Base-by-base conservation (phyloP, 1,139 yeast species). In the Geotrichum restrictum region DNA sequence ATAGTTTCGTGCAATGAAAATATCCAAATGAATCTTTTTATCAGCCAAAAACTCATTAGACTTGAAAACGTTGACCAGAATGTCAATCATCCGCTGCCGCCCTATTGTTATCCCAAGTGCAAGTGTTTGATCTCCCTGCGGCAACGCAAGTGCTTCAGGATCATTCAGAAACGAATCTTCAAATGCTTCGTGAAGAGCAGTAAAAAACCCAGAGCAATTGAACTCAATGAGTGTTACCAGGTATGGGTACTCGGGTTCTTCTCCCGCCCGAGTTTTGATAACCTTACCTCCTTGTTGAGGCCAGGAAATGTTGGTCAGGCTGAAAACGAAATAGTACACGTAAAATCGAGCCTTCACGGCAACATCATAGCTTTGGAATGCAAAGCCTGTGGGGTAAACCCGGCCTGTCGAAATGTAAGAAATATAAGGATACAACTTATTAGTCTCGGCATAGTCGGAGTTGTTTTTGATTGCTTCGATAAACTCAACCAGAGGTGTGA, bases 1-100 rank as follows among this genome's bases (percentile, higher is more conserved):
- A 57, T 83, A 80, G 63, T 86, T 88, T 50, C 89, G 65, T 0
- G 88, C 86, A 19, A 88, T 69, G 62, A 89, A 89, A 3, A 87
- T 77, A 14, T 85, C 76, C n/a, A 51, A 24, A 54, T 87, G 68
- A 52, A 75, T 75, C 22, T 61, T 58, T 16, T 59, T 37, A 18
- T 27, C 45, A 6, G 45, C 19, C 31, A 13, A 44, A n/a, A 39
- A 58, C 78, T 80, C 32, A 53, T 52, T 4, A 70, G 11, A 31
- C 16, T 11, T 2, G 8, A 66, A 60, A 14, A 81, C 65, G 45
- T 81, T 85, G 14, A 82, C 64, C 34, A 85, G 67, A 2, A 83
- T 80, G 52, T 83, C 86, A n/a, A 83, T 68, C 11, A 85, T 75
- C 57, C 80, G 79, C 64, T 85, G 94, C 16, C 94, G 72, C 51